A percentile compares a stretch with the other conserved stretches of the same genome.
Conservation (phyloP, 2,329 filamentous ascomycete species). For the Emmonsiellopsis sp. region DNA sequence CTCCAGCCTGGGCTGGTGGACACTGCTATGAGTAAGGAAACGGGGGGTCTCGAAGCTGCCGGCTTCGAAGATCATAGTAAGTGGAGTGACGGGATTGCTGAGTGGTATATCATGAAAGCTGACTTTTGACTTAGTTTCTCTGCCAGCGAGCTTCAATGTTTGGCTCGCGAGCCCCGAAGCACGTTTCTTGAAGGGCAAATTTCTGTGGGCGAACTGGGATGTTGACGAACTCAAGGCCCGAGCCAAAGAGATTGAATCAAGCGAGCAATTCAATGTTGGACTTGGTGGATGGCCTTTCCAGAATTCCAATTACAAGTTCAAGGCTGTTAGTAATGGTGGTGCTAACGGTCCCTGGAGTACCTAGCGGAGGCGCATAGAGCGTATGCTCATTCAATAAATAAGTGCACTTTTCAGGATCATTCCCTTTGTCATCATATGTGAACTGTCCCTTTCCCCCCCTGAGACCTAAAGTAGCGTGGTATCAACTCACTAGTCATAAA, state of each 20-base stretch:
- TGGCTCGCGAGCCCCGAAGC: slow-evolving; percentile 32
- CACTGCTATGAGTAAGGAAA: slow-evolving; percentile 20
- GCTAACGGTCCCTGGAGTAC: too few species aligned
- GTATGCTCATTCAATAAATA: too few species aligned
- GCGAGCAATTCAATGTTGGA: background rate
- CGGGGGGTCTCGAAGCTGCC: slow-evolving; percentile 13
- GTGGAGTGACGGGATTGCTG: slow-evolving; percentile 4
- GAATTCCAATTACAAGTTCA: background rate
- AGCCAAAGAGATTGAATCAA: slow-evolving; percentile 23
- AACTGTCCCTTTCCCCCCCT: too few species aligned
- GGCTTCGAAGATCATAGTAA: slow-evolving; percentile 22
- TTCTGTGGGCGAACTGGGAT: slow-evolving; percentile 32
- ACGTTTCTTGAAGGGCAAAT: slow-evolving; percentile 29
- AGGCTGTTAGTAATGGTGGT: too few species aligned
- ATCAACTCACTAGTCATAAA: too few species aligned
- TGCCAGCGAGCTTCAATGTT: slow-evolving; percentile 21
- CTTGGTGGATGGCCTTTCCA: background rate
- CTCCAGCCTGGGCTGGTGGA: slow-evolving; percentile 26
- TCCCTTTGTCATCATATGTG: too few species aligned
- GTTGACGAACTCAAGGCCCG: slow-evolving; percentile 29
- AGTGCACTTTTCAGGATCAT: too few species aligned
- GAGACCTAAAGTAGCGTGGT: too few species aligned
- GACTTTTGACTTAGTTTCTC: slow-evolving; percentile 13
- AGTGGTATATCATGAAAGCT: slow-evolving; percentile 7
- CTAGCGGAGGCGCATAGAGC: too few species aligned